These are phyloP conservation scores for Tetrapyrgos nigripes DNA, from an alignment of 1,284 basidiomycete species.

Conservation along the genomic window DNA sequence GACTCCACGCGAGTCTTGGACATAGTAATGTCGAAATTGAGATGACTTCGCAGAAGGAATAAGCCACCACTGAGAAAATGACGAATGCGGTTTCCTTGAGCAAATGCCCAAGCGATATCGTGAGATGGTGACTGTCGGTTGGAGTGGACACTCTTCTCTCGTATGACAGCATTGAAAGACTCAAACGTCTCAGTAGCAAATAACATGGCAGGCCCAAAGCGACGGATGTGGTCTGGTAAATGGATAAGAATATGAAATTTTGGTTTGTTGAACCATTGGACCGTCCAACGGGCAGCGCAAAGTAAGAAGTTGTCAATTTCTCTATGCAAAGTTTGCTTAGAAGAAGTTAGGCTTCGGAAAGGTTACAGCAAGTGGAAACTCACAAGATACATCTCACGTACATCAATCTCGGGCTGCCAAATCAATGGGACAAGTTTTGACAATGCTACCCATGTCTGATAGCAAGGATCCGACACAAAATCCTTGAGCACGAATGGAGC, in stretches of 20 bases:
- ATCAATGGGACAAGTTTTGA: constrained; percentile 39
- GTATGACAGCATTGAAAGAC: constrained; percentile 1
- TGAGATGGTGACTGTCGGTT: constrained; percentile 49
- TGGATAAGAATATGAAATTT: constrained; percentile 45
- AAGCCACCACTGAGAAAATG: background rate
- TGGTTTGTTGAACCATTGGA: constrained; percentile 44
- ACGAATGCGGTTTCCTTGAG: constrained; percentile 20
- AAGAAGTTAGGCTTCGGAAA: no score
- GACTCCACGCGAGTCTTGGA: background rate
- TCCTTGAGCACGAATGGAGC: constrained; percentile 11
- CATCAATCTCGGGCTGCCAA: constrained; percentile 40
- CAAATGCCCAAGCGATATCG: constrained; percentile 45
- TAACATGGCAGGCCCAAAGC: constrained; percentile 44
- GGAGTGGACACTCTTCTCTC: constrained; percentile 40
- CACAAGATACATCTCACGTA: constrained; percentile 37
- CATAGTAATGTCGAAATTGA: background rate
- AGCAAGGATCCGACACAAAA: background rate
- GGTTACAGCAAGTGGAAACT: constrained; percentile 5
- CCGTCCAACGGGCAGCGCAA: constrained; percentile 31
- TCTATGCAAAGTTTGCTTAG: background rate
- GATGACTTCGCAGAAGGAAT: background rate
- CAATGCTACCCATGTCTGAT: constrained; percentile 35
- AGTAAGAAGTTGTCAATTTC: constrained; percentile 37
- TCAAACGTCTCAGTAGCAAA: constrained; percentile 28
- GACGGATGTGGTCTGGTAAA: constrained; percentile 35